Evolutionary conservation across 257 asterid species (phyloP).

Genomic region (Solanum bulbocastanum): DNA sequence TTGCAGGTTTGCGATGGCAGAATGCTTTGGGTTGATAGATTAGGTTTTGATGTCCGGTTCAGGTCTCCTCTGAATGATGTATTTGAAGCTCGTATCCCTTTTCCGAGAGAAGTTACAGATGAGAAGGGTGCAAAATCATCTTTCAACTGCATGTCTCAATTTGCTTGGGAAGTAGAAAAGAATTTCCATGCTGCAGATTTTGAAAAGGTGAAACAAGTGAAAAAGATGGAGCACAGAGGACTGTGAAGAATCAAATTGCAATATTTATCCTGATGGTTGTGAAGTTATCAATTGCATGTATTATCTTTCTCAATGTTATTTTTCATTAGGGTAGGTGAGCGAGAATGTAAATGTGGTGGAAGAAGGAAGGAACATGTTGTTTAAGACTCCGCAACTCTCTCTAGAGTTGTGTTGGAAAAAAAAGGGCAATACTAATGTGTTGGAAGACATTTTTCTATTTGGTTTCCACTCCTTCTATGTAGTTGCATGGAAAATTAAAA

Average conservation of each 20-base stretch:
- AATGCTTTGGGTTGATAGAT: slow-evolving; percentile 90
- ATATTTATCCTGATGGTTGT: not conserved
- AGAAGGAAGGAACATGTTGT: not conserved
- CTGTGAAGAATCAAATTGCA: not conserved
- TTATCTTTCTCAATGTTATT: not conserved
- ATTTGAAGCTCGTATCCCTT: slow-evolving; percentile 82
- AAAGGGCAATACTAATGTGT: too few relatives aligned
- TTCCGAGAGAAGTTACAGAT: slow-evolving; percentile 76
- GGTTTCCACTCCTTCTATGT: not conserved
- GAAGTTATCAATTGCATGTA: not conserved
- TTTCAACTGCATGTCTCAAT: slow-evolving; percentile 91
- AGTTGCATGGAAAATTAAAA: not conserved
- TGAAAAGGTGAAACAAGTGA: slow-evolving; percentile 53
- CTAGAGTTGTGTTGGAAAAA: too few relatives aligned
- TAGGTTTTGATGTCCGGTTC: slow-evolving; percentile 74
- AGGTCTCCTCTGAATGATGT: slow-evolving; percentile 44
- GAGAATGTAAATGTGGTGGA: not conserved
- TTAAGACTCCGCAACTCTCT: too few relatives aligned
- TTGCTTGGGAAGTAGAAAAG: slow-evolving; percentile 96
- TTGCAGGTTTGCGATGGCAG: slow-evolving; percentile 69
- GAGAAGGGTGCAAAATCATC: slow-evolving; percentile 97
- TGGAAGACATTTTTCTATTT: too few relatives aligned
- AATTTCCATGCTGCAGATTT: slow-evolving; percentile 46
- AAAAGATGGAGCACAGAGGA: slow-evolving; percentile 34
- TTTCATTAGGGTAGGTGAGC: not conserved